These are phyloP conservation scores for Alternaria postmessia DNA, from an alignment of 2,329 filamentous ascomycete species.

Conservation along the genomic window DNA sequence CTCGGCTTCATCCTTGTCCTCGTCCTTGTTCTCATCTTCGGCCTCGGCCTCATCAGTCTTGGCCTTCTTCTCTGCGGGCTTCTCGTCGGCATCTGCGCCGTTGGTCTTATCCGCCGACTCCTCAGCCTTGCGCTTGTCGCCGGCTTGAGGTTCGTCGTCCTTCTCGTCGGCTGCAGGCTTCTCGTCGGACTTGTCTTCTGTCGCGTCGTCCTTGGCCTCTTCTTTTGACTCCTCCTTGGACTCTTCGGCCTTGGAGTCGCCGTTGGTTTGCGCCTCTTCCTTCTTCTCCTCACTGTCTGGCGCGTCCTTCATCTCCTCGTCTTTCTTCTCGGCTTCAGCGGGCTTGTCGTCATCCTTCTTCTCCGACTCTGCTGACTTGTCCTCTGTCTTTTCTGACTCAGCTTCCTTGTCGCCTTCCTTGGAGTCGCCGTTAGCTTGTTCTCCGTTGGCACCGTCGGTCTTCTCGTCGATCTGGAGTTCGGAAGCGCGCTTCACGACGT, in stretches of 20 bases:
- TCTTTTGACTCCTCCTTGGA: slow-evolving; percentile 31
- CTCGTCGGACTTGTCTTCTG: slow-evolving; percentile 9
- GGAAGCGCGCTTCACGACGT: slow-evolving; percentile 69
- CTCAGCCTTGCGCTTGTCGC: slow-evolving; percentile 46
- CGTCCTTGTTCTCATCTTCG: slow-evolving; percentile 37
- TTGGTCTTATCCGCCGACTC: slow-evolving; percentile 35
- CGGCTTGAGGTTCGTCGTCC: slow-evolving; percentile 36
- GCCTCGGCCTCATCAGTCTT: slow-evolving; percentile 37
- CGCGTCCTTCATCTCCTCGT: slow-evolving; percentile 39
- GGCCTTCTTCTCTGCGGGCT: slow-evolving; percentile 34
- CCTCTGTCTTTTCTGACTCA: slow-evolving; percentile 47
- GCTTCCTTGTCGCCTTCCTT: slow-evolving; percentile 41
- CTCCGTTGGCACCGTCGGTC: slow-evolving; percentile 42
- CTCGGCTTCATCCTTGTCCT: slow-evolving; percentile 36
- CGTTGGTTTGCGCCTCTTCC: slow-evolving; percentile 28
- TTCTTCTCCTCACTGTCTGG: slow-evolving; percentile 30
- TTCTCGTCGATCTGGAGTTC: slow-evolving; percentile 66
- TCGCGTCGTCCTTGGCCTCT: slow-evolving; percentile 39
- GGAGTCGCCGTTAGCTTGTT: slow-evolving; percentile 49
- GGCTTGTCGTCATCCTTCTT: slow-evolving; percentile 42
- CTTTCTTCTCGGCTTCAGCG: slow-evolving; percentile 41
- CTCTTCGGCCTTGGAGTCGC: slow-evolving; percentile 39
- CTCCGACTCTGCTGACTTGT: slow-evolving; percentile 40
- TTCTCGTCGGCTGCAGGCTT: slow-evolving; percentile 5
- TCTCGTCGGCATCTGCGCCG: slow-evolving; percentile 12